Conservation (phyloP, 2,329 filamentous ascomycete genomes). For the Neospermospora avenae region DNA sequence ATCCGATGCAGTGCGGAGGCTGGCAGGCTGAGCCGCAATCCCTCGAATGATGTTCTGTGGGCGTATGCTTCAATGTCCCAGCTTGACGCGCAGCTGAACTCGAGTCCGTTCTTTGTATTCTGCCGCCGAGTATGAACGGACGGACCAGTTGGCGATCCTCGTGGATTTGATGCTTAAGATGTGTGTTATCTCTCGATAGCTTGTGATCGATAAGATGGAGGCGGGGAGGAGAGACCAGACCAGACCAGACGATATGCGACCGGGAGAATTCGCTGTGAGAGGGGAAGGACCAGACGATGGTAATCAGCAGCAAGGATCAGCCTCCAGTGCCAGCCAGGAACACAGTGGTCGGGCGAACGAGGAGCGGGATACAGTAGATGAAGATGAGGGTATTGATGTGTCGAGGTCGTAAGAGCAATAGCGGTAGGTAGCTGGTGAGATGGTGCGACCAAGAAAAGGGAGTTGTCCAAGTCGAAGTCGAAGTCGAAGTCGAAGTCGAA, state of each 20-base stretch:
- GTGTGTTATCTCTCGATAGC: slow-evolving; percentile 16
- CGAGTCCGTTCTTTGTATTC: background rate
- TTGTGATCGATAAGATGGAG: slow-evolving; percentile 27
- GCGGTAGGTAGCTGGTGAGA: background rate
- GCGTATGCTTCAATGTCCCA: slow-evolving; percentile 12
- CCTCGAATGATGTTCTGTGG: slow-evolving; percentile 5
- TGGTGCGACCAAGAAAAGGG: slow-evolving; percentile 5
- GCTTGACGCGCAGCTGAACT: slow-evolving; percentile 20
- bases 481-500: background rate
- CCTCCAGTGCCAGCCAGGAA: background rate
- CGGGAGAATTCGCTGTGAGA: slow-evolving; percentile 20
- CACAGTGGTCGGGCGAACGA: background rate
- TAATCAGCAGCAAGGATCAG: slow-evolving; percentile 24
- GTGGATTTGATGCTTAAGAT: slow-evolving; percentile 5
- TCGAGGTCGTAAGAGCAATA: background rate
- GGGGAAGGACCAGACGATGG: background rate
- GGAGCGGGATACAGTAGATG: background rate
- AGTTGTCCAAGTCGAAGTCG: background rate
- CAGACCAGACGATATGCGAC: slow-evolving; percentile 23
- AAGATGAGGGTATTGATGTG: background rate
- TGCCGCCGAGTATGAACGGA: background rate
- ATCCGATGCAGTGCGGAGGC: background rate
- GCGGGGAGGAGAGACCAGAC: slow-evolving; percentile 13
- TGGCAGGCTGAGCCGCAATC: slow-evolving; percentile 20
- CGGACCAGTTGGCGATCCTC: slow-evolving; percentile 1